phyloP scores from a whole-genome alignment of 257 asterid genomes.

The Fraxinus cuspidata region DNA sequence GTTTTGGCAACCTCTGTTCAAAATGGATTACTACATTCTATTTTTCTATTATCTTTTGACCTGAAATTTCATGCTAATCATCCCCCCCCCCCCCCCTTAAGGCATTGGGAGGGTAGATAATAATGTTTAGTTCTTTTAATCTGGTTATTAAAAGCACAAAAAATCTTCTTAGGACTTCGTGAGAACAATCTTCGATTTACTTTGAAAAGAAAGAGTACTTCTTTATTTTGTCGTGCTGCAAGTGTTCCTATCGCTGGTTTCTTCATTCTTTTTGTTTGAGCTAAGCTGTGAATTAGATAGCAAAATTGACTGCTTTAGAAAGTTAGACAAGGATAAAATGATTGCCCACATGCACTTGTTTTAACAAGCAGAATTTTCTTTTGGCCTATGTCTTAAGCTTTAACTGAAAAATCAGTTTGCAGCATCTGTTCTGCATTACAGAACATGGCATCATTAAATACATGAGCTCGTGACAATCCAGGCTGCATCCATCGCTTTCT shows the following conservation, averaged over 20 bases:
- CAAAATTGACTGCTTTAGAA: not conserved
- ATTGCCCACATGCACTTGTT: too few relatives aligned
- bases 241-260: not conserved
- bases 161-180: not conserved
- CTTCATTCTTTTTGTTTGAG: not conserved
- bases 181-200: not conserved
- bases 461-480: not conserved
- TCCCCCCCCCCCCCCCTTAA: too few relatives aligned
- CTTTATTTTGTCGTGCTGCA: not conserved
- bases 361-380: not conserved
- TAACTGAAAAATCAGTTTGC: not conserved
- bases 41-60: constrained; percentile 5
- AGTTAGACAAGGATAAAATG: not conserved
- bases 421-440: not conserved
- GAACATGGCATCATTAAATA: not conserved
- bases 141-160: not conserved
- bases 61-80: not conserved
- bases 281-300: not conserved
- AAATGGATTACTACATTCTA: not conserved
- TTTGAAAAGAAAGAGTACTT: not conserved
- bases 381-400: not conserved
- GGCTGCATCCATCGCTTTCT: not conserved
- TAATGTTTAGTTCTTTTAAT: not conserved
- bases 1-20: not conserved
- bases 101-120: constrained; percentile 3